These are phyloP conservation scores for Ilyonectria destructans DNA, from an alignment of 2,329 filamentous ascomycete species.

Conservation along the genomic window DNA sequence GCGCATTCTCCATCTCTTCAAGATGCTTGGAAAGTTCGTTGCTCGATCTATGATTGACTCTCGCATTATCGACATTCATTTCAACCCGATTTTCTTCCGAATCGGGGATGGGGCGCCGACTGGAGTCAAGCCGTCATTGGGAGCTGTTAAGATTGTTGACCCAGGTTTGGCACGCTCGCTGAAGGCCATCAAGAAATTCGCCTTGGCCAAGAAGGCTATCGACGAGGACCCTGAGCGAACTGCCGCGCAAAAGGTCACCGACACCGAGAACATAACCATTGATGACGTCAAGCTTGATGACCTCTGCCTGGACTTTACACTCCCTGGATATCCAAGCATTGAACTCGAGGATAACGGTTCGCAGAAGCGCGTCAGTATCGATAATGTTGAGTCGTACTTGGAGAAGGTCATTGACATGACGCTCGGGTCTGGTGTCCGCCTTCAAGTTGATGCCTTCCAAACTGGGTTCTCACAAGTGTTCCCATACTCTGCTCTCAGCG, in stretches of 20 bases:
- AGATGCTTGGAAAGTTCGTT: constrained; percentile 95
- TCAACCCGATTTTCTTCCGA: constrained; percentile 98
- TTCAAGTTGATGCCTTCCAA: constrained; percentile 93
- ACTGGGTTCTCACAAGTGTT: constrained; percentile 96
- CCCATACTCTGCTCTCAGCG: constrained; percentile 91
- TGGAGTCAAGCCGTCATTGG: constrained; percentile 85
- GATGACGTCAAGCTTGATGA: constrained; percentile 88
- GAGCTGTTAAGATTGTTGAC: constrained; percentile 92
- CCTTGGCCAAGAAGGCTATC: constrained; percentile 85
- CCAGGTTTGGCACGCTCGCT: constrained; percentile 88
- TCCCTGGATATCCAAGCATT: constrained; percentile 91
- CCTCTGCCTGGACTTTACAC: constrained; percentile 91
- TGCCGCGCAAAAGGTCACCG: constrained; percentile 79
- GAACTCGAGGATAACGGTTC: constrained; percentile 85
- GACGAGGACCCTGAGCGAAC: constrained; percentile 80
- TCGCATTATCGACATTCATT: constrained; percentile 96
- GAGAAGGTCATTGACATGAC: constrained; percentile 94
- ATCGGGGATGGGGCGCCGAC: constrained; percentile 79
- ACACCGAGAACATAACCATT: constrained; percentile 79
- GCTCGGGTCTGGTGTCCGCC: constrained; percentile 87
- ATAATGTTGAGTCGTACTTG: constrained; percentile 92
- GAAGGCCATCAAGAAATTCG: constrained; percentile 90
- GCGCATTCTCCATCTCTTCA: constrained; percentile 90
- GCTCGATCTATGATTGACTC: constrained; percentile 99
- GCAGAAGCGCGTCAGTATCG: constrained; percentile 84